phyloP scores from a whole-genome alignment of 139 green algal genomes.

The Tetradesmus lagerheimii region DNA sequence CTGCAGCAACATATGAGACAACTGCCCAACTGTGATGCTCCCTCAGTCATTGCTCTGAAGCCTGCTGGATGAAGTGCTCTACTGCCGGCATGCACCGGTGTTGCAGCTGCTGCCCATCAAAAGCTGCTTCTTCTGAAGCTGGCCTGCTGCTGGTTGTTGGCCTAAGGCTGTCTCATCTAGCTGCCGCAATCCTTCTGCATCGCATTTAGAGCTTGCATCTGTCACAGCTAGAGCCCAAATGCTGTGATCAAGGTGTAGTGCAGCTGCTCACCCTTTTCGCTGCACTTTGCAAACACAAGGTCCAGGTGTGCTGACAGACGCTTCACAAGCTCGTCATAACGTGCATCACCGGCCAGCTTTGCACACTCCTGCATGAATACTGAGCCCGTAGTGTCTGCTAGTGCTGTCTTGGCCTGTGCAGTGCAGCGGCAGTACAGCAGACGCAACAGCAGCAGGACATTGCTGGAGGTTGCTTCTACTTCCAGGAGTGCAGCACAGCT shows the following conservation, averaged over 20 bases:
- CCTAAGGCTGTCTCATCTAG: too few relatives aligned
- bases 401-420: conserved; percentile 30
- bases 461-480: not conserved
- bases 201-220: too few relatives aligned
- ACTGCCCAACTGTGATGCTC: too few relatives aligned
- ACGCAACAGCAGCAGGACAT: not conserved
- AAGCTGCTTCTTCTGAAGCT: not conserved
- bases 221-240: too few relatives aligned
- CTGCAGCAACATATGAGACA: too few relatives aligned
- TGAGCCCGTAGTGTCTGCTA: conserved; percentile 32
- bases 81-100: too few relatives aligned
- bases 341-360: not conserved
- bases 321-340: conserved; percentile 44
- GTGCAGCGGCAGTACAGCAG: not conserved
- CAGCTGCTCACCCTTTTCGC: conserved; percentile 38
- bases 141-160: too few relatives aligned
- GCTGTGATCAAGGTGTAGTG: too few relatives aligned
- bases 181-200: too few relatives aligned
- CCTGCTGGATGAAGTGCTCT: too few relatives aligned
- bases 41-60: too few relatives aligned
- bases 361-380: conserved; percentile 26
- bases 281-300: conserved; percentile 33
- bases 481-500: not conserved
- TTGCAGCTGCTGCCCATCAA: too few relatives aligned
- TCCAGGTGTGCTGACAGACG: conserved; percentile 32